These are phyloP conservation scores for Talaromyces thailandensis DNA, from an alignment of 495 filamentous ascomycete species.

Conservation along the genomic window DNA sequence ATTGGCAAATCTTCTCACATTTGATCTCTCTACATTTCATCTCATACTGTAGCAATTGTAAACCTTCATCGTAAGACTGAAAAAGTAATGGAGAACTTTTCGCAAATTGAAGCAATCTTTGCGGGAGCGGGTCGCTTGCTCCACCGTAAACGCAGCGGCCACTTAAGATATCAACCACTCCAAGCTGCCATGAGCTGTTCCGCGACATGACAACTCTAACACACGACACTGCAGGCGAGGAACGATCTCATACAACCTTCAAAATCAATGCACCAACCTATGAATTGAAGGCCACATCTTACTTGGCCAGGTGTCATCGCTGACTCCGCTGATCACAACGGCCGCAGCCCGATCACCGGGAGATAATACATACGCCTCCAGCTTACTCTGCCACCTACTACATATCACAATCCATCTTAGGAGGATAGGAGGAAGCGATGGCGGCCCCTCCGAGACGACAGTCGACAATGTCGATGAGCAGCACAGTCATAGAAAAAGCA, in stretches of 20 bases:
- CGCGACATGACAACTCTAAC: not conserved
- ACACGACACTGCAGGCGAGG: not conserved
- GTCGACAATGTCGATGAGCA: conserved; percentile 3
- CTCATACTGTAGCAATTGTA: not conserved
- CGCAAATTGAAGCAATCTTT: not conserved
- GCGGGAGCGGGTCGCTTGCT: not conserved
- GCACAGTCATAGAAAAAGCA: conserved; percentile 2
- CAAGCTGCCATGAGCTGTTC: not conserved
- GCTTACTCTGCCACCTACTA: not conserved
- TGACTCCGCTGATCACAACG: not conserved
- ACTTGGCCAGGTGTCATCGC: not conserved
- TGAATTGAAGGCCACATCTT: not conserved
- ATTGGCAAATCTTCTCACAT: not conserved
- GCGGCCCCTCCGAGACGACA: conserved; percentile 4
- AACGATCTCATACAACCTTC: not conserved
- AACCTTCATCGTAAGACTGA: not conserved
- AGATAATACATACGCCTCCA: not conserved
- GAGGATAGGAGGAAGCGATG: not conserved
- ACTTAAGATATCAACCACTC: not conserved
- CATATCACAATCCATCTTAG: not conserved
- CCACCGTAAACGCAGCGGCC: not conserved
- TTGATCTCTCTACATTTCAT: not conserved
- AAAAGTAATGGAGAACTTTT: not conserved
- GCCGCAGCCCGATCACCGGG: not conserved
- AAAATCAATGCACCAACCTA: not conserved